phyloP scores from a whole-genome alignment of 164 flowering plant species.

The Piper longum region DNA sequence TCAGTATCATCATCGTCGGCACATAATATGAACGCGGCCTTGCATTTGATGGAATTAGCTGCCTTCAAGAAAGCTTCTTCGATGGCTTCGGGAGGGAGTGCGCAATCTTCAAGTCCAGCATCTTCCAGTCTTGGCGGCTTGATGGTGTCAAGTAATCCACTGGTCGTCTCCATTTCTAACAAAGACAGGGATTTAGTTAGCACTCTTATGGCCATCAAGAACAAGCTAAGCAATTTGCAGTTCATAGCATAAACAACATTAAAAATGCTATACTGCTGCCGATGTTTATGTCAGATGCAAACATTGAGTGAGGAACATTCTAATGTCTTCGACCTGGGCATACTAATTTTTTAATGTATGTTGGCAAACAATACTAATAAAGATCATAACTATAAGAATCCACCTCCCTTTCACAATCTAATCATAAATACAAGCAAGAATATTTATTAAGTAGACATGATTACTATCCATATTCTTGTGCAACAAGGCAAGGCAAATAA shows the following conservation, averaged over 20 bases:
- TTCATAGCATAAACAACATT: background rate
- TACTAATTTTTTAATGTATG: too few relatives aligned
- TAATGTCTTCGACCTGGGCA: too few relatives aligned
- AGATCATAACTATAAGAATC: background rate
- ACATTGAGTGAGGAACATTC: too few relatives aligned
- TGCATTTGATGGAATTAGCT: slow-evolving; percentile 48
- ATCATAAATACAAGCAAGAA: background rate
- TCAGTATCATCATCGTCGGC: slow-evolving; percentile 12
- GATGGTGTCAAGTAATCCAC: slow-evolving; percentile 24
- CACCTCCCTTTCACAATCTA: background rate
- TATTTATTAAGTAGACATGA: background rate
- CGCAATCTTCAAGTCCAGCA: slow-evolving; percentile 91
- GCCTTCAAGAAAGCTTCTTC: slow-evolving; percentile 76
- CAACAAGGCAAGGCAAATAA: too few relatives aligned
- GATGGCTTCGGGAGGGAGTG: slow-evolving; percentile 70
- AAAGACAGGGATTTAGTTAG: background rate
- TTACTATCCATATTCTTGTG: too few relatives aligned
- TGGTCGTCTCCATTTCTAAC: background rate
- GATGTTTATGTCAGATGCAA: too few relatives aligned
- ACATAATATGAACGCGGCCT: slow-evolving; percentile 18
- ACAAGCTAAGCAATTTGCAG: background rate
- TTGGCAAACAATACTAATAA: too few relatives aligned
- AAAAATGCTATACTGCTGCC: too few relatives aligned
- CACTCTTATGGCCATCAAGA: background rate
- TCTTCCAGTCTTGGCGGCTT: slow-evolving; percentile 73